Evolutionary conservation across 352 stramenopile genomes (phyloP).

Genomic region (Peronospora farinosa): DNA sequence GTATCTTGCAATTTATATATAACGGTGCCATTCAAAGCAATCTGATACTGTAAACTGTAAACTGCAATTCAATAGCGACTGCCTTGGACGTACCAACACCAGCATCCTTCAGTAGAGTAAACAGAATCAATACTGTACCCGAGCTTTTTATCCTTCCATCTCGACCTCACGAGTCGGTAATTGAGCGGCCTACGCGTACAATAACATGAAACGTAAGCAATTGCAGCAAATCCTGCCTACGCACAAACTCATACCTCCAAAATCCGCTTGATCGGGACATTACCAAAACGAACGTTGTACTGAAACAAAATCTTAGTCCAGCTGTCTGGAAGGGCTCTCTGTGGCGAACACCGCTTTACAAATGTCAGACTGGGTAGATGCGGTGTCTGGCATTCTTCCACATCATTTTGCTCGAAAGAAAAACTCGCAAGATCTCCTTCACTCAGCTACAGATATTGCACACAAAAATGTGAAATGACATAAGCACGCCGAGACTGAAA

Average conservation of each 20-base stretch:
- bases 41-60: not conserved
- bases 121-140: slow-evolving; percentile 26
- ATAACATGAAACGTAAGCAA: slow-evolving; percentile 2
- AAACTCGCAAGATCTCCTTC: slow-evolving; percentile 79
- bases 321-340: slow-evolving; percentile 77
- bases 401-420: slow-evolving; percentile 58
- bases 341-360: slow-evolving; percentile 69
- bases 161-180: slow-evolving; percentile 21
- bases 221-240: not conserved
- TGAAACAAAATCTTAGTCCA: slow-evolving; percentile 88
- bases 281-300: slow-evolving; percentile 54
- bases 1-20: no score
- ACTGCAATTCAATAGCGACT: slow-evolving; percentile 26
- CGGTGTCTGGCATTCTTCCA: slow-evolving; percentile 40
- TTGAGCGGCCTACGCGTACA: slow-evolving; percentile 25
- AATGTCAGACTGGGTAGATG: slow-evolving; percentile 54
- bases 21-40: no score
- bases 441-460: slow-evolving; percentile 32
- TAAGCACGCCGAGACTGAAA: not conserved
- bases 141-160: slow-evolving; percentile 32
- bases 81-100: slow-evolving; percentile 21
- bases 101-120: slow-evolving; percentile 9
- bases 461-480: not conserved
- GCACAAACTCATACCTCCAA: slow-evolving; percentile 39
- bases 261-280: slow-evolving; percentile 57